phyloP scores from a whole-genome alignment of 1,284 basidiomycete genomes.

The Cutaneotrichosporon spelunceum region DNA sequence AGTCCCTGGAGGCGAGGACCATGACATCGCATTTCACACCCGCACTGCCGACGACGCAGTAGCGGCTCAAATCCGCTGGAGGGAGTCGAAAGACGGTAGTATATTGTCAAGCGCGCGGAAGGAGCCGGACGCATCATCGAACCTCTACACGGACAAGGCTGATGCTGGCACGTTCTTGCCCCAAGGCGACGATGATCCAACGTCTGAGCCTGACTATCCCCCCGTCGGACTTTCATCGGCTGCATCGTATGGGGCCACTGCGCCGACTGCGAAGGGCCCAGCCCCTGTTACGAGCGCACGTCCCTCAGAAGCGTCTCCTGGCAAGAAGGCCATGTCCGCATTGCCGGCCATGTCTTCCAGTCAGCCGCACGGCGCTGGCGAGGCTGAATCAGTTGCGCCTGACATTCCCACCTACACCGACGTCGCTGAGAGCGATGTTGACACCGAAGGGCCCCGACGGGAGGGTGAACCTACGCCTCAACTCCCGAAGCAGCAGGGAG shows the following conservation, averaged over 20 bases:
- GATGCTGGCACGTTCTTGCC: slow-evolving; percentile 9
- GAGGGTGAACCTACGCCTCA: not conserved
- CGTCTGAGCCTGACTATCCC: slow-evolving; percentile 3
- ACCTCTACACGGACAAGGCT: slow-evolving; percentile 13
- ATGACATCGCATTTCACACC: slow-evolving; percentile 7
- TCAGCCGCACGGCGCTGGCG: slow-evolving; percentile 17
- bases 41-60: not conserved
- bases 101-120: not conserved
- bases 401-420: slow-evolving; percentile 3
- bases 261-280: not conserved
- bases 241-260: not conserved
- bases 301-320: not conserved
- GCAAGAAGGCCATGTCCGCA: not conserved
- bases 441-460: not conserved
- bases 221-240: not conserved
- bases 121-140: not conserved
- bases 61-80: not conserved
- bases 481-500: not conserved
- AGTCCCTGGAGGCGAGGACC: slow-evolving; percentile 4
- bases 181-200: slow-evolving; percentile 4
- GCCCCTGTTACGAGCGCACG: not conserved
- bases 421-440: not conserved
- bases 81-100: not conserved
- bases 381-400: slow-evolving; percentile 12
- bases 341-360: not conserved